phyloP scores from a whole-genome alignment of 352 stramenopile genomes.

The Globisporangium alternatum region DNA sequence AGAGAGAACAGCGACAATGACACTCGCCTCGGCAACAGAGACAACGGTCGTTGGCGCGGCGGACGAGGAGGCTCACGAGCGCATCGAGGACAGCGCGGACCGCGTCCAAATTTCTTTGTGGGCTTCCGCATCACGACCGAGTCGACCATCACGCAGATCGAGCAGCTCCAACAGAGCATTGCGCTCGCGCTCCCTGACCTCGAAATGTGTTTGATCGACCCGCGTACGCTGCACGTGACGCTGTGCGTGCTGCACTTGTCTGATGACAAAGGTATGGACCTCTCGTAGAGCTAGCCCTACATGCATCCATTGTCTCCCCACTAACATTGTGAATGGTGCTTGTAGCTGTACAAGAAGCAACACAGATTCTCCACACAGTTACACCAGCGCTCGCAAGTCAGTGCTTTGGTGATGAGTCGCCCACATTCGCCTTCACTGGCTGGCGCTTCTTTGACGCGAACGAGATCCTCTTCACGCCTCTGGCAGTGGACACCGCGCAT shows the following conservation, averaged over 20 bases:
- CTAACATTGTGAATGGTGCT: not conserved
- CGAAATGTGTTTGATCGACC: constrained; percentile 32
- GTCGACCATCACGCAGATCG: constrained; percentile 19
- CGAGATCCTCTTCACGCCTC: constrained; percentile 31
- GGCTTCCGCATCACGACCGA: constrained; percentile 30
- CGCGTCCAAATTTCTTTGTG: constrained; percentile 47
- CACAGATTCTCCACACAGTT: constrained; percentile 21
- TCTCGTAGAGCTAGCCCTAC: too few species aligned
- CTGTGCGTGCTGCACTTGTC: constrained; percentile 36
- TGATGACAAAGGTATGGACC: constrained; percentile 23
- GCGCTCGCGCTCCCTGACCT: constrained; percentile 22
- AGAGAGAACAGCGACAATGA: not conserved
- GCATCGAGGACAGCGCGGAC: not conserved
- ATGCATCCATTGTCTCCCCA: too few species aligned
- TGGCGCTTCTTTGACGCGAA: constrained; percentile 41
- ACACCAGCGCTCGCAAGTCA: constrained; percentile 9
- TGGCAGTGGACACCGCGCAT: constrained; percentile 20
- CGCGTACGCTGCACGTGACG: constrained; percentile 43
- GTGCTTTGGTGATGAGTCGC: constrained; percentile 14
- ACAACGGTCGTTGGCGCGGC: not conserved
- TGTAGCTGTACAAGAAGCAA: constrained; percentile 25
- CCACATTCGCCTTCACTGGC: constrained; percentile 24
- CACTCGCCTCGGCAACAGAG: not conserved
- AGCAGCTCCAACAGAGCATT: constrained; percentile 29
- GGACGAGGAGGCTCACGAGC: not conserved